These are phyloP conservation scores for Trypanosoma vivax DNA, from an alignment of 208 protist species.

Conservation along the genomic window DNA sequence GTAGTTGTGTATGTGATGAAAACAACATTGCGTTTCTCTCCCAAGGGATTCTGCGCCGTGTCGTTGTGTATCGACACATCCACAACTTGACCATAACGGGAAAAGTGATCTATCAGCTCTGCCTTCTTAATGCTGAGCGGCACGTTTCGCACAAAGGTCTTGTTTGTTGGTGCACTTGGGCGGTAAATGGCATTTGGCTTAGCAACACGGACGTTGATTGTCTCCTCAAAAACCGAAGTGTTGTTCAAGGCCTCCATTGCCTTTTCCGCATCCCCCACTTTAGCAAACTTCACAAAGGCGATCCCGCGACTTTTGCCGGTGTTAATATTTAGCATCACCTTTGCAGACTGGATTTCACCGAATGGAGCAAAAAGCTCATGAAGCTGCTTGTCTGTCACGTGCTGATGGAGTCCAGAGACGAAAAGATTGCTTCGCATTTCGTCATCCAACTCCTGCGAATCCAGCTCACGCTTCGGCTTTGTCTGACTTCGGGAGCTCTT, in stretches of 20 bases:
- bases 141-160: constrained; percentile 69
- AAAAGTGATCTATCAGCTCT: constrained; percentile 42
- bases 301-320: constrained; percentile 62
- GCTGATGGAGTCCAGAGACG: constrained; percentile 43
- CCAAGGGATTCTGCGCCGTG: constrained; percentile 24
- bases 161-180: constrained; percentile 63
- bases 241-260: constrained; percentile 45
- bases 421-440: constrained; percentile 71
- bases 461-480: background rate
- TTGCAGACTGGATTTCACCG: constrained; percentile 59
- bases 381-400: constrained; percentile 40
- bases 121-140: constrained; percentile 35
- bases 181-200: constrained; percentile 62
- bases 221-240: constrained; percentile 13
- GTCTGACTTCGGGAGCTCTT: no score
- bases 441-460: constrained; percentile 6
- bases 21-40: constrained; percentile 48
- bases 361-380: constrained; percentile 33
- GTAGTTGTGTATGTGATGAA: constrained; percentile 71
- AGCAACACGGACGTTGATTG: constrained; percentile 53
- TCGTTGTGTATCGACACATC: constrained; percentile 70
- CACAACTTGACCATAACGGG: constrained; percentile 50
- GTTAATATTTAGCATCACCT: constrained; percentile 83
- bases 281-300: constrained; percentile 69
- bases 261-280: constrained; percentile 28